Conservation (phyloP, 2,329 filamentous ascomycete species). For the Fusarium oxysporum region DNA sequence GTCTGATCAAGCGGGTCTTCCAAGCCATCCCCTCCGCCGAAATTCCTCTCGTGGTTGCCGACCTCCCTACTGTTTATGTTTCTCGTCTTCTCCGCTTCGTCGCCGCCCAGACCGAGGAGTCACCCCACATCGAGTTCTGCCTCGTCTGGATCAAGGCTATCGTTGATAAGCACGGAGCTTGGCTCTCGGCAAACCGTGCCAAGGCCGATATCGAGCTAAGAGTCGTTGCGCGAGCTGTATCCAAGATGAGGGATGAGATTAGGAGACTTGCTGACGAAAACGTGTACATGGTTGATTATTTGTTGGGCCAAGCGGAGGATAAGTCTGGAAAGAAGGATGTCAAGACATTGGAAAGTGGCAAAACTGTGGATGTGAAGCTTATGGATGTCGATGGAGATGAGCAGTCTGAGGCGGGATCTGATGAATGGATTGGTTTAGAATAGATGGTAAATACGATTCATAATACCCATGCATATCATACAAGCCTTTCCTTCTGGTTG, state of each 20-base stretch:
- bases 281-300: constrained; percentile 87
- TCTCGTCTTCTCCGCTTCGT: constrained; percentile 87
- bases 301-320: constrained; percentile 65
- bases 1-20: constrained; percentile 86
- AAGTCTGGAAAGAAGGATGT: constrained; percentile 42
- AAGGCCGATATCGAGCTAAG: constrained; percentile 87
- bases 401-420: constrained; percentile 52
- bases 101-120: constrained; percentile 87
- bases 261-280: constrained; percentile 88
- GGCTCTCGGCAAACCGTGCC: constrained; percentile 82
- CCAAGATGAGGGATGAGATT: constrained; percentile 84
- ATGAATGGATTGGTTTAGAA: constrained; percentile 63
- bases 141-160: constrained; percentile 89
- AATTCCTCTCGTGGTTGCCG: constrained; percentile 80
- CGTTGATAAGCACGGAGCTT: constrained; percentile 84
- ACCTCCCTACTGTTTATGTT: constrained; percentile 87
- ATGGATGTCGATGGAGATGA: constrained; percentile 49
- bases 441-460: constrained; percentile 49
- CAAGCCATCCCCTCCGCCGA: constrained; percentile 81
- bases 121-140: constrained; percentile 94
- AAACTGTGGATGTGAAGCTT: constrained; percentile 46
- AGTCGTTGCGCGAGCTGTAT: constrained; percentile 82
- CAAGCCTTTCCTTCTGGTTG: not conserved
- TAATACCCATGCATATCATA: constrained; percentile 43
- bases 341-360: constrained; percentile 35